phyloP scores from a whole-genome alignment of 345 rosid genomes.

The Garcia nutans region DNA sequence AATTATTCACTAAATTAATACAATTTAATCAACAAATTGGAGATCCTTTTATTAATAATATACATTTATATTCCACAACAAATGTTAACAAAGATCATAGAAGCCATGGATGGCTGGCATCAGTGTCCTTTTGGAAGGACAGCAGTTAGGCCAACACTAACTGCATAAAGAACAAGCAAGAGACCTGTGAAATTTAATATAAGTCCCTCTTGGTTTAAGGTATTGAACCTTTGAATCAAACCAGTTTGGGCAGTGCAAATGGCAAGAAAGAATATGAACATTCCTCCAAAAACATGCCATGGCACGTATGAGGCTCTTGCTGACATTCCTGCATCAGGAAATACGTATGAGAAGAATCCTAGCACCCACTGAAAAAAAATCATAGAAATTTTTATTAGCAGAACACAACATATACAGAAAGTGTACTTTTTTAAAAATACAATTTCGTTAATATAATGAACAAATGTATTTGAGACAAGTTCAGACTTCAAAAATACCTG shows the following conservation, averaged over 20 bases:
- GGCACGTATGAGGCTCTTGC: slow-evolving; percentile 39
- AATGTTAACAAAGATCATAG: background rate
- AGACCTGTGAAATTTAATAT: slow-evolving; percentile 50
- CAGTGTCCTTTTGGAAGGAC: slow-evolving; percentile 30
- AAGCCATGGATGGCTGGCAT: background rate
- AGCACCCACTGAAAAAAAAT: slow-evolving; percentile 36
- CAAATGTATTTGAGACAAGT: too few species aligned
- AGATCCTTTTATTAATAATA: background rate
- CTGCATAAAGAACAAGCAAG: slow-evolving; percentile 41
- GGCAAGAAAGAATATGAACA: slow-evolving; percentile 39
- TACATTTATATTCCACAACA: too few species aligned
- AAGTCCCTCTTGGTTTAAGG: slow-evolving; percentile 36
- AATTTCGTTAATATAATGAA: too few species aligned
- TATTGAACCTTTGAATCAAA: slow-evolving; percentile 27
- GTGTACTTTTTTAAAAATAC: too few species aligned
- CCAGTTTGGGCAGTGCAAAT: slow-evolving; percentile 49
- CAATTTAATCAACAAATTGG: background rate
- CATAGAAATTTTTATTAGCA: background rate
- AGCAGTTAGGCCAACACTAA: slow-evolving; percentile 36
- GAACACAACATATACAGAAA: too few species aligned
- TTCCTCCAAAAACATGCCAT: slow-evolving; percentile 50
- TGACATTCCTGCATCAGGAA: slow-evolving; percentile 34
- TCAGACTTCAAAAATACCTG: slow-evolving; percentile 34
- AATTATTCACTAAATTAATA: too few species aligned
- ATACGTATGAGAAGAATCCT: slow-evolving; percentile 45